phyloP scores from a whole-genome alignment of 2,329 filamentous ascomycete species.

The Fusarium sp. region DNA sequence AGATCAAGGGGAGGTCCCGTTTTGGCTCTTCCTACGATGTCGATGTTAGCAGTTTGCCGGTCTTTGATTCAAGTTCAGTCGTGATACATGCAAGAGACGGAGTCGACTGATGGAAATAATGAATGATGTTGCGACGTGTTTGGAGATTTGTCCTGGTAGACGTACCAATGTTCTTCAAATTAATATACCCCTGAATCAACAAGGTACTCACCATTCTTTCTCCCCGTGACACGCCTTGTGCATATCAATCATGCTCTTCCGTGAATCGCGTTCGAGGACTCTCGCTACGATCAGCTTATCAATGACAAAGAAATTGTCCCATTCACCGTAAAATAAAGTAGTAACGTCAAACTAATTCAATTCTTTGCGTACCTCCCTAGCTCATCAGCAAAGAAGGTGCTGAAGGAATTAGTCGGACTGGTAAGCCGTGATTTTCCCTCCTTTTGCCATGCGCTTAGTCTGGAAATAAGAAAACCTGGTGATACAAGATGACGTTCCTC shows the following conservation, averaged over 20 bases:
- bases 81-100: neutral
- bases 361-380: slow-evolving; percentile 28
- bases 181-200: slow-evolving; percentile 31
- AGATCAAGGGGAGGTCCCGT: neutral
- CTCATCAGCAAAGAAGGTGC: slow-evolving; percentile 21
- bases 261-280: neutral
- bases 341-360: slow-evolving; percentile 26
- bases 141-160: neutral
- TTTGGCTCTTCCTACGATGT: neutral
- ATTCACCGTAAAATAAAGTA: neutral
- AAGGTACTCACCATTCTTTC: neutral
- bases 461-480: slow-evolving; percentile 38
- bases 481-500: slow-evolving; percentile 44
- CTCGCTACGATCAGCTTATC: neutral
- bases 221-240: neutral
- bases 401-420: slow-evolving; percentile 14
- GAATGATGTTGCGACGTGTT: slow-evolving; percentile 13
- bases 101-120: slow-evolving; percentile 24
- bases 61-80: neutral
- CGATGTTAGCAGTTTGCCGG: neutral
- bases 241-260: neutral
- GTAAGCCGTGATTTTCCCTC: slow-evolving; percentile 29
- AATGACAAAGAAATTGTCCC: neutral
- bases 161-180: slow-evolving; percentile 11
- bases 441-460: slow-evolving; percentile 35